Evolutionary conservation across 1,284 basidiomycete genomes (phyloP).

Genomic region (Fomitopsis pinicola): DNA sequence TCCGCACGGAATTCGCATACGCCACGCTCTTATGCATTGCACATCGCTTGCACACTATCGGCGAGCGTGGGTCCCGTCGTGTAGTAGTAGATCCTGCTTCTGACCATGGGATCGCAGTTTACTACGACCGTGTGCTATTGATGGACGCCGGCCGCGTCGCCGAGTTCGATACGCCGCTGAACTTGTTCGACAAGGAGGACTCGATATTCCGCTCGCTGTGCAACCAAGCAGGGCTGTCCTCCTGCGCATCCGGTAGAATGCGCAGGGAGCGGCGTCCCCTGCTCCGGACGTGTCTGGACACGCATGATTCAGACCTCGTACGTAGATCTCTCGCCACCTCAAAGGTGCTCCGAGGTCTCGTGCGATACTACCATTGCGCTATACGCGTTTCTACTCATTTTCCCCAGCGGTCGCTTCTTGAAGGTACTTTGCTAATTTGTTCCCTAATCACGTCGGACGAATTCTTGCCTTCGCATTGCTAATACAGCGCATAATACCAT

Average conservation of each 20-base stretch:
- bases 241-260: constrained; percentile 34
- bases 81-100: neutral
- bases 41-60: constrained; percentile 75
- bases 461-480: too few species aligned
- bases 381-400: too few species aligned
- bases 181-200: constrained; percentile 63
- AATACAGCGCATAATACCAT: too few species aligned
- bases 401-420: too few species aligned
- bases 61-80: constrained; percentile 18
- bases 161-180: constrained; percentile 77
- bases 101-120: constrained; percentile 35
- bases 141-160: constrained; percentile 68
- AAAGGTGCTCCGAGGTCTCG: too few species aligned
- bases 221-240: constrained; percentile 66
- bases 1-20: constrained; percentile 63
- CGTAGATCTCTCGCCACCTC: too few species aligned
- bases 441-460: too few species aligned
- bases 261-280: neutral
- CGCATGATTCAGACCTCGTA: too few species aligned
- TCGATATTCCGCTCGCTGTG: constrained; percentile 79
- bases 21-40: constrained; percentile 72
- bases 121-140: constrained; percentile 75
- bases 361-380: too few species aligned
- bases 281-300: too few species aligned
- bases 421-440: too few species aligned